Evolutionary conservation across 2,329 filamentous ascomycete genomes (phyloP).

Genomic region (Paraconiothyrium sp.): DNA sequence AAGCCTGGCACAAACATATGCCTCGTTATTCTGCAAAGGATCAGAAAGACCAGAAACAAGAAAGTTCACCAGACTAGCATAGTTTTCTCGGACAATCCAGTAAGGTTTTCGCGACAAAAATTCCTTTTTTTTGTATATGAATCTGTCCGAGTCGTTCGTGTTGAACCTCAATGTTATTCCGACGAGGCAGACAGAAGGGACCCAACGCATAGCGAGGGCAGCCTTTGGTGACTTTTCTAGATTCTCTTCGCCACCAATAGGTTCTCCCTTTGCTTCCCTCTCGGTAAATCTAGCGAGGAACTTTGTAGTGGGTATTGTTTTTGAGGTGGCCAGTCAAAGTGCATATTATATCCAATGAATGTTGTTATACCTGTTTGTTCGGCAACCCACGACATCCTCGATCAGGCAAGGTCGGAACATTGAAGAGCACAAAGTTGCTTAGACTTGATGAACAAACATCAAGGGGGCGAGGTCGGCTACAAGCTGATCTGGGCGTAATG

Average conservation of each 20-base stretch:
- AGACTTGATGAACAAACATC: slow-evolving; percentile 9
- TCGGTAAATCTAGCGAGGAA: slow-evolving; percentile 11
- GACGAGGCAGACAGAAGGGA: slow-evolving; percentile 22
- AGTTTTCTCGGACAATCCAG: slow-evolving; percentile 5
- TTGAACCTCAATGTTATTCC: slow-evolving; percentile 18
- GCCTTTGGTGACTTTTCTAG: slow-evolving; percentile 21
- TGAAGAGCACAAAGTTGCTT: slow-evolving; percentile 8
- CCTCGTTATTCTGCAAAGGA: not conserved
- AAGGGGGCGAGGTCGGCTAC: slow-evolving; percentile 5
- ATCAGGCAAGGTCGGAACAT: not conserved
- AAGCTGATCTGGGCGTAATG: not conserved
- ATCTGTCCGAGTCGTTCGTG: slow-evolving; percentile 17
- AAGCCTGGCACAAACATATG: slow-evolving; percentile 10
- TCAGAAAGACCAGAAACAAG: slow-evolving; percentile 1
- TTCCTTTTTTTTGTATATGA: slow-evolving; percentile 14
- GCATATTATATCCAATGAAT: too few relatives aligned
- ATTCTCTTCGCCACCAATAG: slow-evolving; percentile 5
- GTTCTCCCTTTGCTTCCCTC: not conserved
- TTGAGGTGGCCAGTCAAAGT: slow-evolving; percentile 17
- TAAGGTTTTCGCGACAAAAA: slow-evolving; percentile 9
- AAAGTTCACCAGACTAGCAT: slow-evolving; percentile 10
- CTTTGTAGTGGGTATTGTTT: slow-evolving; percentile 15
- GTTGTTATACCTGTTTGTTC: not conserved
- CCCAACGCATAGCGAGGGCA: slow-evolving; percentile 21
- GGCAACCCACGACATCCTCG: slow-evolving; percentile 9